Evolutionary conservation across 164 flowering plant species (phyloP).

Genomic region (Buxus sempervirens): DNA sequence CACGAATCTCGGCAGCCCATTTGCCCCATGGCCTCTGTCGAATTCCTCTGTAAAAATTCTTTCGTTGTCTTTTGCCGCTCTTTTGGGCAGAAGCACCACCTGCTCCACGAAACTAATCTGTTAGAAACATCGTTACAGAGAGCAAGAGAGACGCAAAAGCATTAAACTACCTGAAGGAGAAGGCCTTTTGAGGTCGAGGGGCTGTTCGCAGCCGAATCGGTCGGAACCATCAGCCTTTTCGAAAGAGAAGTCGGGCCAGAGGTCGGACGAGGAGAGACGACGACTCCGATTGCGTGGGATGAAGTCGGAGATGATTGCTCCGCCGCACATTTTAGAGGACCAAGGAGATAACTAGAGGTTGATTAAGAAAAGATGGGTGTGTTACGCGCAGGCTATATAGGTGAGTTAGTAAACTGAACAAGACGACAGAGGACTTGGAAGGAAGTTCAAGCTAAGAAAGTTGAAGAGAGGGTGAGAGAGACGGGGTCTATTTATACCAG

Average conservation of each 20-base stretch:
- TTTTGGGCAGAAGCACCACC: constrained; percentile 27
- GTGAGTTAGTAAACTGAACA: no score
- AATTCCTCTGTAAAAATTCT: no score
- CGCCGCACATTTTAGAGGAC: constrained; percentile 60
- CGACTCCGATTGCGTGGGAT: constrained; percentile 39
- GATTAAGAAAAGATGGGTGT: background rate
- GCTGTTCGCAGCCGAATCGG: background rate
- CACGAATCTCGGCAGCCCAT: no score
- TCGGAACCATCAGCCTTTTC: constrained; percentile 3
- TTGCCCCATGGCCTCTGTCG: no score
- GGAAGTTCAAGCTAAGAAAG: no score
- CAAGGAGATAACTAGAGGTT: background rate
- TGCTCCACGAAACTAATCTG: constrained; percentile 17
- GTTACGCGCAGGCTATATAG: no score
- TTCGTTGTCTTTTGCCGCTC: constrained; percentile 51
- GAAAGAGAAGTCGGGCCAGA: no score
- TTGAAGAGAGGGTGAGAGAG: no score
- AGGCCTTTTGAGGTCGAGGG: constrained; percentile 16
- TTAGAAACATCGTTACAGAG: no score
- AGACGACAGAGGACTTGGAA: no score
- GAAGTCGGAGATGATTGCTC: constrained; percentile 45
- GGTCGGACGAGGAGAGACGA: constrained; percentile 31
- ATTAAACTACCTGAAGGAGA: constrained; percentile 34
- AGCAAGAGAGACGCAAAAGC: background rate
- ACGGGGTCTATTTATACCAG: no score